phyloP scores from a whole-genome alignment of 163 green algal species.

The Smithsoniella earleae region DNA sequence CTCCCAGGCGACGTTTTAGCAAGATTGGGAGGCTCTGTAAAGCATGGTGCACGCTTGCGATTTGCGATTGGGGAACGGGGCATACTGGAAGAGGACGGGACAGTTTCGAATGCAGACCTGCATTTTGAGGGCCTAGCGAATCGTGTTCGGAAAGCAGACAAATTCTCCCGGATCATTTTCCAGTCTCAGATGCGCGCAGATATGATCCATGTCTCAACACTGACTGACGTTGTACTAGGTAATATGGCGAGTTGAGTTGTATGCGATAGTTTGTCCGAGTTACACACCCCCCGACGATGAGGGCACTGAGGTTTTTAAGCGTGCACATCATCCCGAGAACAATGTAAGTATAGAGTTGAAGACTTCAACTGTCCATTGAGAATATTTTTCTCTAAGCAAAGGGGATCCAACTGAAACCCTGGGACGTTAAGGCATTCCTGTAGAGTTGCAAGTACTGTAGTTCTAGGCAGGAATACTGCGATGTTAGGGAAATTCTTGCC shows the following conservation, averaged over 20 bases:
- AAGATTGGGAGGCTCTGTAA: background rate
- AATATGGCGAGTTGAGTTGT: too few species aligned
- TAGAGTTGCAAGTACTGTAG: background rate
- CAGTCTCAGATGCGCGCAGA: conserved; percentile 12
- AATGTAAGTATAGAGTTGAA: background rate
- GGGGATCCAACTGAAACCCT: background rate
- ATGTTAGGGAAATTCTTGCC: background rate
- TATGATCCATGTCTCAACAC: too few species aligned
- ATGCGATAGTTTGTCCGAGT: too few species aligned
- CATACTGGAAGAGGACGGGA: background rate
- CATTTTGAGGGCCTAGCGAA: conserved; percentile 2
- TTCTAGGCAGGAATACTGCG: conserved; percentile 6
- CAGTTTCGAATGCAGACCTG: conserved; percentile 3
- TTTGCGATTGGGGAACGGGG: background rate
- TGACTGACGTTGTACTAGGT: too few species aligned
- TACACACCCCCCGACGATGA: too few species aligned
- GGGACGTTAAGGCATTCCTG: background rate
- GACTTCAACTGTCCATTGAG: conserved; percentile 23
- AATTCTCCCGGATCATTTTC: conserved; percentile 19
- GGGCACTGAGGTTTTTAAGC: too few species aligned
- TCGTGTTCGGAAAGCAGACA: conserved; percentile 1
- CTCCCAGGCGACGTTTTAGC: background rate
- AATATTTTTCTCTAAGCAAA: conserved; percentile 17
- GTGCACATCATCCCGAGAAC: too few species aligned
- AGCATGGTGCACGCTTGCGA: background rate